Evolutionary conservation across 176 grass and related monocot genomes (phyloP), one percentile per base, ranked within the genome.

Genomic region (Zea luxurians): DNA sequence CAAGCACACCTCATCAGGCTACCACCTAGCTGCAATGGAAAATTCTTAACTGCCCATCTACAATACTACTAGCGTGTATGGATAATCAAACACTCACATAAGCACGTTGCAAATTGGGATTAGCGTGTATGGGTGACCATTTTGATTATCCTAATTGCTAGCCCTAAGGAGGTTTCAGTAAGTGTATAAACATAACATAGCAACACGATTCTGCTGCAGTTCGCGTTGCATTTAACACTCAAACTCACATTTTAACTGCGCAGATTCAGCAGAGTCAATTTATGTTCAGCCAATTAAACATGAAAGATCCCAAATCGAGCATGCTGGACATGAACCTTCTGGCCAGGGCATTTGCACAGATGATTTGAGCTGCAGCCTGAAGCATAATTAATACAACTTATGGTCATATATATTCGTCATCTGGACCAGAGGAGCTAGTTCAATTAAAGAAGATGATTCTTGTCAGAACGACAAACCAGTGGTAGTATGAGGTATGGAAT

Each of bases 301-400:
- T 20, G 42, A 84, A 70, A 83, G 59, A 40, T 41, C 4, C 50
- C 48, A 60, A 42, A 59, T 78, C 49, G 61, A 54, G 37, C 21
- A 62, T 53, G 46, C 21, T 54, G 45, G 11, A 54, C 37, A 44
- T 10, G 73, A 34, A 17, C n/a, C 13, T 44, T 54, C 7, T 46
- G 37, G 49, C 7, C 15, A 12, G 73, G 36, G 7, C 37, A 41
- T 74, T 15, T 8, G 47, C 36, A 42, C 46, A 37, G 21, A 70
- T 53, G 11, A 42, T 43, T 34, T 2, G 9, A 45, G 8, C 4
- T 42, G 53, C 36, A 20, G 46, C 68, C 11, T 21, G 17, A 48
- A 20, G 66, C 66, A 68, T 44, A 68, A 46, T 47, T 6, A 15
- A 42, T 42, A 52, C 49, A 52, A 4, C 47, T 12, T 49, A 49